phyloP scores from a whole-genome alignment of 257 asterid species.

The Catharanthus roseus region DNA sequence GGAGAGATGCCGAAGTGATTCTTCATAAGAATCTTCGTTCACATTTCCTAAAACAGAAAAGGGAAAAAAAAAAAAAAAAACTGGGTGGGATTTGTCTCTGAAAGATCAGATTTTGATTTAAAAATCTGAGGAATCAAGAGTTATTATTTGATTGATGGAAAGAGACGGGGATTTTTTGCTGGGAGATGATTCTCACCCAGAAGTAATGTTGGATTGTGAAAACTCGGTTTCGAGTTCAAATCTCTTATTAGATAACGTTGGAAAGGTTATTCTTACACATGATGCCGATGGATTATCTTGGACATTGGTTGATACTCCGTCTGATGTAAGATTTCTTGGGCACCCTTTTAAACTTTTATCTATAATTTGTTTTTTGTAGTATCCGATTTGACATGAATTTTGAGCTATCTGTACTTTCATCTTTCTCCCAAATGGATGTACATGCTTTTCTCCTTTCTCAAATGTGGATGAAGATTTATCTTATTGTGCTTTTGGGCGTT shows the following conservation, averaged over 20 bases:
- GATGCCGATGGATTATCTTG: conserved; percentile 59
- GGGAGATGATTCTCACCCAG: conserved; percentile 30
- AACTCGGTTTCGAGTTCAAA: conserved; percentile 44
- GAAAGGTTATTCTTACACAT: conserved; percentile 63
- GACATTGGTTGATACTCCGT: conserved; percentile 44
- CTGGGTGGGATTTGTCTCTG: conserved; percentile 2
- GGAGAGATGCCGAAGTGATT: background rate
- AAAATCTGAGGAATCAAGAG: conserved; percentile 2
- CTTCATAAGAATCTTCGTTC: background rate
- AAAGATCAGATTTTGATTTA: background rate
- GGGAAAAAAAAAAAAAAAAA: background rate
- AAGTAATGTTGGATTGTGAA: conserved; percentile 28
- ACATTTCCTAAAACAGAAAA: background rate
- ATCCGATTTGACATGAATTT: background rate
- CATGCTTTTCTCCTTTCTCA: background rate
- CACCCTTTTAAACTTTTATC: background rate
- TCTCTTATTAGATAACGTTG: conserved; percentile 54
- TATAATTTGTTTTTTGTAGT: background rate
- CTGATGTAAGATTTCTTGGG: conserved; percentile 39
- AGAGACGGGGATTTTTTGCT: conserved; percentile 34
- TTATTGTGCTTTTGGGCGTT: background rate
- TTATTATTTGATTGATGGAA: conserved; percentile 33
- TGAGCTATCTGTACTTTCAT: background rate
- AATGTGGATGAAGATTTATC: background rate
- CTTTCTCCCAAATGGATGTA: background rate